Conservation (phyloP, 352 stramenopile species). For the Lagenidium sp. region DNA sequence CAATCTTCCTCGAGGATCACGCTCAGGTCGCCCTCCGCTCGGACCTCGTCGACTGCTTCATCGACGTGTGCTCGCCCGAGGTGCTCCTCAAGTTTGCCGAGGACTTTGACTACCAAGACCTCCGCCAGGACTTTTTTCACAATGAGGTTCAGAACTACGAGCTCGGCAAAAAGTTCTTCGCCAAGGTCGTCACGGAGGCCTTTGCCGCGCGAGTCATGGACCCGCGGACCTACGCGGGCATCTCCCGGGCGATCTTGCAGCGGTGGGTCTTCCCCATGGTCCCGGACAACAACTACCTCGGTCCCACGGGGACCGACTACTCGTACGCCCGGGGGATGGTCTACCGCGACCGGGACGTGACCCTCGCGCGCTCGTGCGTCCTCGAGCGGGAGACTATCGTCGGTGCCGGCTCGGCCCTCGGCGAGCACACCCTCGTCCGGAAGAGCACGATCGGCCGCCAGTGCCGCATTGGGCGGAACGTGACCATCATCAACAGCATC, state of each 20-base stretch:
- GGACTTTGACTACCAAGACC: slow-evolving; percentile 98
- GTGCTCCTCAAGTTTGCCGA: slow-evolving; percentile 96
- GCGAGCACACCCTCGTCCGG: slow-evolving; percentile 37
- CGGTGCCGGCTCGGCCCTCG: slow-evolving; percentile 40
- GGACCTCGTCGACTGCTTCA: slow-evolving; percentile 96
- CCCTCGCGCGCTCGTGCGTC: slow-evolving; percentile 50
- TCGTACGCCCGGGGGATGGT: slow-evolving; percentile 69
- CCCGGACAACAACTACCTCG: slow-evolving; percentile 87
- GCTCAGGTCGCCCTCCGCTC: slow-evolving; percentile 84
- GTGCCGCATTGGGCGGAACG: slow-evolving; percentile 66
- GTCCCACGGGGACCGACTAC: slow-evolving; percentile 50
- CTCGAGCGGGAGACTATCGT: slow-evolving; percentile 71
- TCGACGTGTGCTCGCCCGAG: slow-evolving; percentile 97
- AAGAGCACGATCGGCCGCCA: slow-evolving; percentile 64
- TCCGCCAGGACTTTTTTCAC: slow-evolving; percentile 92
- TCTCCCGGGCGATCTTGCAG: slow-evolving; percentile 91
- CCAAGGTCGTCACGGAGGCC: slow-evolving; percentile 86
- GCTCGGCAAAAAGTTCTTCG: slow-evolving; percentile 96
- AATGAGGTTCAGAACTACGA: slow-evolving; percentile 98
- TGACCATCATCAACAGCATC: slow-evolving; percentile 61
- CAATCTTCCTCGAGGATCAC: slow-evolving; percentile 77
- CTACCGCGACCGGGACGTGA: slow-evolving; percentile 75
- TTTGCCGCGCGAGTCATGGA: slow-evolving; percentile 94
- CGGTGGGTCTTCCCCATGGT: slow-evolving; percentile 96
- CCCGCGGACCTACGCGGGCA: slow-evolving; percentile 88